Base-by-base conservation (phyloP, 352 stramenopile genomes). In the Aphanomyces cochlioides region DNA sequence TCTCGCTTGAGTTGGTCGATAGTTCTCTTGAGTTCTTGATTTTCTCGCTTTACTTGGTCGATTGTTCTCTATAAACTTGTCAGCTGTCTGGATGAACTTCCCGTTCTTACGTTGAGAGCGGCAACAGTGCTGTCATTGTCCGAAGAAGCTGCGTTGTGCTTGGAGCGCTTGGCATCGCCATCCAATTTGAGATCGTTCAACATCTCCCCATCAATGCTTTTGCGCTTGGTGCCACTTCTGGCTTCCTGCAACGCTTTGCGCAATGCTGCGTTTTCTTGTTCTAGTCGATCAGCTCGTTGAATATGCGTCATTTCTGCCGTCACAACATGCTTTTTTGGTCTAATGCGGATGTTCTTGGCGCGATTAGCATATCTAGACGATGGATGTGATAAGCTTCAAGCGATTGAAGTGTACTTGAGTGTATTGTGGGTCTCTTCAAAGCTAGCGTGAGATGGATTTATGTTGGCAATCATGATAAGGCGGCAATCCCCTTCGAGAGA, bases 391-490 rank as follows among this genome's bases (percentile, higher is more conserved):
- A 28, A 28, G 28, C 28, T 28, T 28, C 28, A 59, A 7, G 45
- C 13, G 13, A n/a, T 53, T 15, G 1, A n/a, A n/a, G 43, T 43
- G 57, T 87, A 88, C 78, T 96, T 96, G 19, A 96, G 77, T 10
- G 89, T 96, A 74, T 96, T 96, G 66, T 95, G 81, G 2, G 86
- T 94, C 70, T 96, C 89, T 58, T 96, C 89, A 64, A 96, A 96
- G 48, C 77, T 87, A 12, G 79, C 77, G 37, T 88, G 78, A 1
- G 89, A 85, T 40, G 82, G 81, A 57, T 86, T 92, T 41, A 96
- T 83, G 53, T 94, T 96, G 21, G 89, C 88, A 56, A 96, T 96
- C 89, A 96, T 97, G 3, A 97, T 84, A 12, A 92, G 87, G 36
- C 90, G 86, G 65, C 88, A 96, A 58, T 97, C 92, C 10, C 90